phyloP scores from a whole-genome alignment of 1,284 basidiomycete genomes.

The Ganoderma leucocontextum region DNA sequence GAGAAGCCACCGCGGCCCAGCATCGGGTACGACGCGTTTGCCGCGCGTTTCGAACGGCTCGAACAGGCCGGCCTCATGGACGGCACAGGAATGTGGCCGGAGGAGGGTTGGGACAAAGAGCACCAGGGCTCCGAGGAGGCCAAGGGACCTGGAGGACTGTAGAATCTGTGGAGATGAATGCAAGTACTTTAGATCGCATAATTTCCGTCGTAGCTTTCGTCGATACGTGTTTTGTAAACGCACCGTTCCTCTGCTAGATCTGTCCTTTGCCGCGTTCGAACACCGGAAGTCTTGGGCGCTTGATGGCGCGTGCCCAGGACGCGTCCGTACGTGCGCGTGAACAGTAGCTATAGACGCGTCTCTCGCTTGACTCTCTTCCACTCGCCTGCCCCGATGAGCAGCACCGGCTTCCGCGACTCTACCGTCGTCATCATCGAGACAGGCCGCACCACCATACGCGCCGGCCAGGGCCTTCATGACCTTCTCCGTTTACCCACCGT shows the following conservation, averaged over 20 bases:
- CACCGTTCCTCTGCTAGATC: neutral
- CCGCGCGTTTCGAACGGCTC: slow-evolving; percentile 29
- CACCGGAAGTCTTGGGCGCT: slow-evolving; percentile 18
- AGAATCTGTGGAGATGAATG: neutral
- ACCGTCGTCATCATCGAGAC: slow-evolving; percentile 86
- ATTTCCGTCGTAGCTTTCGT: slow-evolving; percentile 15
- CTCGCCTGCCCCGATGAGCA: slow-evolving; percentile 37
- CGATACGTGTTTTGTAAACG: slow-evolving; percentile 18
- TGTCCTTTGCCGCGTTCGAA: slow-evolving; percentile 3
- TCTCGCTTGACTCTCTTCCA: slow-evolving; percentile 16
- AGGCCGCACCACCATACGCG: slow-evolving; percentile 73
- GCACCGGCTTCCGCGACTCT: slow-evolving; percentile 79
- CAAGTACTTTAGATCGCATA: neutral
- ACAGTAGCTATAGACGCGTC: neutral
- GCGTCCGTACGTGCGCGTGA: neutral
- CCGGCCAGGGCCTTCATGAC: slow-evolving; percentile 84
- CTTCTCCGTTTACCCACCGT: slow-evolving; percentile 79
- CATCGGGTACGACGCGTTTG: slow-evolving; percentile 35
- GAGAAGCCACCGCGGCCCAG: slow-evolving; percentile 28
- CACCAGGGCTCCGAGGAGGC: neutral
- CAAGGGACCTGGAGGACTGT: neutral
- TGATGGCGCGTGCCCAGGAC: neutral
- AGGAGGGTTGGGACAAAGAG: slow-evolving; percentile 14
- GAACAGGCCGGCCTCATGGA: slow-evolving; percentile 34
- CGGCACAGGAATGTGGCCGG: slow-evolving; percentile 35